Conservation (phyloP, 2,329 filamentous ascomycete species). For the Microsporum canis region DNA sequence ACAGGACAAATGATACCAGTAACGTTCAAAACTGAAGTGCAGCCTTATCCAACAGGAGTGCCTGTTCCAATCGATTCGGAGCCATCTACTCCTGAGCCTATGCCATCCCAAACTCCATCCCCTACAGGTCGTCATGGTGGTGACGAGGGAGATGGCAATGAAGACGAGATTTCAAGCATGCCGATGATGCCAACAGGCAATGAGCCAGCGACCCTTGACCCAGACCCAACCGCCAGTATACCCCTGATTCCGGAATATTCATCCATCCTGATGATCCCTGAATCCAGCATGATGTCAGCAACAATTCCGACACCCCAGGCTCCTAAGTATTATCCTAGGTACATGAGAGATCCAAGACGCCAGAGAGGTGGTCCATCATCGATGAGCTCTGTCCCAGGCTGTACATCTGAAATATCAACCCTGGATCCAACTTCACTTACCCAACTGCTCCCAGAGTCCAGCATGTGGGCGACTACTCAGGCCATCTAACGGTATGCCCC, state of each 20-base stretch:
- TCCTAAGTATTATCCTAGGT: background rate
- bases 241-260: background rate
- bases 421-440: background rate
- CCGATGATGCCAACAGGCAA: background rate
- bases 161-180: background rate
- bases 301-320: background rate
- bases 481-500: background rate
- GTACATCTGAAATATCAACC: background rate
- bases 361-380: no score
- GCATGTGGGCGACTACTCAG: background rate
- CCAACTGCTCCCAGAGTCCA: background rate
- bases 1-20: background rate
- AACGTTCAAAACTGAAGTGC: background rate
- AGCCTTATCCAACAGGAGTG: background rate
- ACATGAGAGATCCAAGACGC: background rate
- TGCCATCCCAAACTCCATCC: background rate
- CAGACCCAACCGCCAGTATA: background rate
- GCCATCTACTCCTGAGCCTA: background rate
- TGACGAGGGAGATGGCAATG: background rate
- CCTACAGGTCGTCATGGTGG: background rate
- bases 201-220: background rate
- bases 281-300: background rate
- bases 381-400: background rate
- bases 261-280: background rate
- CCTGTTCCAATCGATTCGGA: background rate